Conservation (phyloP, 2,329 filamentous ascomycete genomes). For the Rhynchosporium agropyri region DNA sequence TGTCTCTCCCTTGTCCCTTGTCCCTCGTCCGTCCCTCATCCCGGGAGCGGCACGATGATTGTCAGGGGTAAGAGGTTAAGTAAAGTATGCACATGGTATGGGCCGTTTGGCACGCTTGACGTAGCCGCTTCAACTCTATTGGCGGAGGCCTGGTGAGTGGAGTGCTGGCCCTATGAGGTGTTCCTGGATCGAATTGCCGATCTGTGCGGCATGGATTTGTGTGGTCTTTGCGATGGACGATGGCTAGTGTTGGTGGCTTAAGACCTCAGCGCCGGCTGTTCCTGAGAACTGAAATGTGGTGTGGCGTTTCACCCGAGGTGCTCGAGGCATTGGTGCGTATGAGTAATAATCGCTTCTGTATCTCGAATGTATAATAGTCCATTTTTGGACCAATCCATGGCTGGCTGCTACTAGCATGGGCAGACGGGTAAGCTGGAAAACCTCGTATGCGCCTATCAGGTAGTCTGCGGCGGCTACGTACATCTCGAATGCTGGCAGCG, state of each 20-base stretch:
- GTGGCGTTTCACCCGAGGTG: not conserved
- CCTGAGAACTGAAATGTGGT: not conserved
- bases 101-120: not conserved
- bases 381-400: not conserved
- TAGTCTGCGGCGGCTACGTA: conserved; percentile 13
- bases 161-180: conserved; percentile 15
- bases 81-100: conserved; percentile 1
- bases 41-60: not conserved
- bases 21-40: not conserved
- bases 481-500: not conserved
- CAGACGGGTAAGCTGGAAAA: not conserved
- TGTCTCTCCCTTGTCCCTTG: not conserved
- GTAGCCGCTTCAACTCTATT: conserved; percentile 12
- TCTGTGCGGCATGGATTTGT: not conserved
- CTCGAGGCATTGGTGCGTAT: not conserved
- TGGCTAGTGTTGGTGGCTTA: not conserved
- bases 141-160: not conserved
- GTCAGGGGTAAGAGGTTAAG: not conserved
- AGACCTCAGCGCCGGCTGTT: not conserved
- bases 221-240: not conserved
- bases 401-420: not conserved
- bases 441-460: conserved; percentile 9
- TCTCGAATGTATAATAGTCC: too few species aligned
- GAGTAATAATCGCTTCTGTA: too few species aligned
- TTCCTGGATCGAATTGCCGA: conserved; percentile 10